A percentile compares a stretch with the other conserved stretches of the same genome.
Evolutionary conservation across 352 stramenopile species (phyloP).

Genomic region (Pythium coloratum): DNA sequence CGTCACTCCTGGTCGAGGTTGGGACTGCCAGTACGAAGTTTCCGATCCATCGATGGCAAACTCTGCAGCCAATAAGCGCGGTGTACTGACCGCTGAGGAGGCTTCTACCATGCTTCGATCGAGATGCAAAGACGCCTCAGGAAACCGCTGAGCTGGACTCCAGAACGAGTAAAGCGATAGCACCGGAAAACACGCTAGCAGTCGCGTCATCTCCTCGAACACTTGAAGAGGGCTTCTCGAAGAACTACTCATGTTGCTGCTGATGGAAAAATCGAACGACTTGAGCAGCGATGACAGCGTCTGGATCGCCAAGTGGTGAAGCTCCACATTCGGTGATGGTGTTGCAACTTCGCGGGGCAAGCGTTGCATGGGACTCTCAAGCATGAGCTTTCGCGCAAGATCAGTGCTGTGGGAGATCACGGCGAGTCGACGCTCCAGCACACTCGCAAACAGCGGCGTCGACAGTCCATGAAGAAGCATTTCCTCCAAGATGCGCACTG

Average conservation of each 20-base stretch:
- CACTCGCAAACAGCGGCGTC: conserved; percentile 75
- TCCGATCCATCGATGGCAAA: conserved; percentile 58
- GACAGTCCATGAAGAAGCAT: conserved; percentile 77
- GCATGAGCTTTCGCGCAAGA: conserved; percentile 62
- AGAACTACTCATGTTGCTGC: conserved; percentile 3
- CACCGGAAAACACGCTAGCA: conserved; percentile 72
- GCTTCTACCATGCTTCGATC: conserved; percentile 47
- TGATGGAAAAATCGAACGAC: conserved; percentile 68
- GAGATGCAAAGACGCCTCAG: conserved; percentile 55
- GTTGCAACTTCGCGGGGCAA: conserved; percentile 36
- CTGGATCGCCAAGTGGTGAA: conserved; percentile 85
- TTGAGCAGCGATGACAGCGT: conserved; percentile 67
- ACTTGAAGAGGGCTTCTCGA: conserved; percentile 36
- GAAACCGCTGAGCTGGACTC: conserved; percentile 67
- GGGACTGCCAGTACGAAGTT: conserved; percentile 77
- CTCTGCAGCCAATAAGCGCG: conserved; percentile 42
- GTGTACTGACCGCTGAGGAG: conserved; percentile 53
- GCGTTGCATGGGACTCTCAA: conserved; percentile 46
- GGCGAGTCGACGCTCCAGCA: conserved; percentile 74
- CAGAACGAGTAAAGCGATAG: conserved; percentile 86
- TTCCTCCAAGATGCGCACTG: conserved; percentile 74
- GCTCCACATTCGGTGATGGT: conserved; percentile 47
- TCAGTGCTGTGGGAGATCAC: conserved; percentile 80
- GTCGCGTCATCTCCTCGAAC: conserved; percentile 77
- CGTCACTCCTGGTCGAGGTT: conserved; percentile 51